Percentiles rank a stretch among this genome's conserved stretches.
Evolutionary conservation across 2,329 filamentous ascomycete genomes (phyloP).

Genomic region (Hymenoscyphus occultus): DNA sequence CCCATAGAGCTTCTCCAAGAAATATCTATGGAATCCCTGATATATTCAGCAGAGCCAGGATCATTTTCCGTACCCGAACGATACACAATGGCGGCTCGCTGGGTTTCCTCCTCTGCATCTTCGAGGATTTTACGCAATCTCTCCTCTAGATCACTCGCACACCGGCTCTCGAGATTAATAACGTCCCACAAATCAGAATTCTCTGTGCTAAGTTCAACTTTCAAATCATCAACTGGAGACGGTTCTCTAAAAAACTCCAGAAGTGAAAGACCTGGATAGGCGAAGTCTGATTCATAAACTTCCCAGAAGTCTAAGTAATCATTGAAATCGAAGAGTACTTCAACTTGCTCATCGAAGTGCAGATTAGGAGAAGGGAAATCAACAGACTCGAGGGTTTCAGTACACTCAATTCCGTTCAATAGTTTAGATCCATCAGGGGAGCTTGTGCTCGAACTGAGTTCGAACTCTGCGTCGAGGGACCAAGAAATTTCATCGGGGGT

Average conservation of each 20-base stretch:
- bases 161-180: neutral
- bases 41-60: neutral
- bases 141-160: neutral
- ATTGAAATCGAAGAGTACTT: neutral
- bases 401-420: too few species aligned
- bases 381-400: too few species aligned
- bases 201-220: neutral
- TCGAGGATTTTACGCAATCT: neutral
- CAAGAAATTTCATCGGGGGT: too few species aligned
- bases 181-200: neutral
- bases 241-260: neutral
- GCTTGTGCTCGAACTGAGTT: too few species aligned
- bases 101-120: neutral
- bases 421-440: too few species aligned
- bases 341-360: neutral
- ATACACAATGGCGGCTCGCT: neutral
- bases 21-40: neutral
- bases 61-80: neutral
- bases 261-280: neutral
- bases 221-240: neutral
- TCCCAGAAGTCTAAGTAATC: neutral
- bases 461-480: too few species aligned
- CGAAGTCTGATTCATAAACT: neutral
- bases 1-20: neutral
- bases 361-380: too few species aligned